phyloP scores from a whole-genome alignment of 345 rosid genomes.

The Diplotaxis tenuifolia region DNA sequence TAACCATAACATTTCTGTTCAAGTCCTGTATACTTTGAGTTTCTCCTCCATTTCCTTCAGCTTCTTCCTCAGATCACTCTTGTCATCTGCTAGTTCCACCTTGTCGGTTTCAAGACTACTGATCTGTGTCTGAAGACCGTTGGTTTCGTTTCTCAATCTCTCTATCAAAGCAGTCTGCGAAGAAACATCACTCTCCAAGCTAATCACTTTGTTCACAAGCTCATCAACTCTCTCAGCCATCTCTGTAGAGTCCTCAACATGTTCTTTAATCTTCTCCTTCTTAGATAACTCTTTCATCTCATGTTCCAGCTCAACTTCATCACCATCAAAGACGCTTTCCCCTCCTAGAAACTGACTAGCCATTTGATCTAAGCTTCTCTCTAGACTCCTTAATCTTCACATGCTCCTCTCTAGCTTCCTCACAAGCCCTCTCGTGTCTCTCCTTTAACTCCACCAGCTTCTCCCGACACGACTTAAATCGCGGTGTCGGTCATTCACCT shows the following conservation, averaged over 20 bases:
- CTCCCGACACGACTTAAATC: conserved; percentile 73
- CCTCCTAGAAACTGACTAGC: conserved; percentile 39
- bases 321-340: conserved; percentile 22
- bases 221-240: conserved; percentile 91
- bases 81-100: conserved; percentile 39
- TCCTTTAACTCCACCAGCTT: conserved; percentile 58
- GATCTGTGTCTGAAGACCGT: conserved; percentile 70
- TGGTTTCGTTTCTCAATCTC: conserved; percentile 63
- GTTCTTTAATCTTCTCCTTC: conserved; percentile 59
- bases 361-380: conserved; percentile 54
- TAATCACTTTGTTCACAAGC: conserved; percentile 75
- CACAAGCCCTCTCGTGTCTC: conserved; percentile 56
- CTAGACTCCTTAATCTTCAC: conserved; percentile 48
- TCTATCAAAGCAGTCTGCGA: conserved; percentile 67
- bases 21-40: conserved; percentile 50
- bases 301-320: conserved; percentile 29
- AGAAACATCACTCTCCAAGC: conserved; percentile 75
- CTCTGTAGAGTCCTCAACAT: conserved; percentile 52
- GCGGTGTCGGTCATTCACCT: conserved; percentile 75
- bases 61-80: conserved; percentile 45
- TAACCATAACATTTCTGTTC: conserved; percentile 49
- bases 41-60: conserved; percentile 65
- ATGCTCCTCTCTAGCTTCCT: conserved; percentile 56
- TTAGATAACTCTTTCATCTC: conserved; percentile 26
- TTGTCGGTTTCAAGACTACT: conserved; percentile 63